phyloP scores from a whole-genome alignment of 2,329 filamentous ascomycete genomes.

The Aspergillus vadensis region DNA sequence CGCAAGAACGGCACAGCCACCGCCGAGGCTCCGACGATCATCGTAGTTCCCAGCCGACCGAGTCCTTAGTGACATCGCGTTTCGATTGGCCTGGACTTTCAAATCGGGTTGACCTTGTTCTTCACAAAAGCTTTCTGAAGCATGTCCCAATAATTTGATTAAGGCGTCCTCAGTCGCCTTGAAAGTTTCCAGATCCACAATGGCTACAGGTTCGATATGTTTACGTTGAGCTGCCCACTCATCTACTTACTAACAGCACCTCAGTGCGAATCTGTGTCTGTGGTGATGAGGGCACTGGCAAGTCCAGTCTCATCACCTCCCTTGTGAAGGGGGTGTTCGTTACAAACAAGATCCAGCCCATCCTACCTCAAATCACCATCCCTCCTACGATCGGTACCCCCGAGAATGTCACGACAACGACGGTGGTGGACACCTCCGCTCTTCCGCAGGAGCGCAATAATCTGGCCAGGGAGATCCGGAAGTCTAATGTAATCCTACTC shows the following conservation, averaged over 20 bases:
- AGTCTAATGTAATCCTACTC: conserved; percentile 93
- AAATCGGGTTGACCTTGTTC: not conserved
- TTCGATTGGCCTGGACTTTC: not conserved
- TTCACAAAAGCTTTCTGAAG: not conserved
- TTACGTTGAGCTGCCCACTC: not conserved
- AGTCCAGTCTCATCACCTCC: conserved; percentile 89
- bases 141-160: conserved; percentile 20
- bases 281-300: conserved; percentile 93
- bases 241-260: conserved; percentile 5
- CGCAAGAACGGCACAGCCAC: conserved; percentile 21
- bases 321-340: conserved; percentile 98
- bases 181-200: conserved; percentile 9
- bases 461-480: conserved; percentile 89
- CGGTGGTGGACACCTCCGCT: conserved; percentile 92
- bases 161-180: conserved; percentile 7
- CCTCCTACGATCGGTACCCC: conserved; percentile 90
- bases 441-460: conserved; percentile 89
- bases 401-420: conserved; percentile 92
- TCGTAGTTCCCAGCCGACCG: not conserved
- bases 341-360: conserved; percentile 89
- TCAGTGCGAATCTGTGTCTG: conserved; percentile 90
- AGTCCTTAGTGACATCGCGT: not conserved
- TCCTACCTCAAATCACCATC: conserved; percentile 92
- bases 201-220: conserved; percentile 29
- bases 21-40: conserved; percentile 21